Base-by-base conservation (phyloP, 768 basidiomycete genomes). In the Lentinula edodes region DNA sequence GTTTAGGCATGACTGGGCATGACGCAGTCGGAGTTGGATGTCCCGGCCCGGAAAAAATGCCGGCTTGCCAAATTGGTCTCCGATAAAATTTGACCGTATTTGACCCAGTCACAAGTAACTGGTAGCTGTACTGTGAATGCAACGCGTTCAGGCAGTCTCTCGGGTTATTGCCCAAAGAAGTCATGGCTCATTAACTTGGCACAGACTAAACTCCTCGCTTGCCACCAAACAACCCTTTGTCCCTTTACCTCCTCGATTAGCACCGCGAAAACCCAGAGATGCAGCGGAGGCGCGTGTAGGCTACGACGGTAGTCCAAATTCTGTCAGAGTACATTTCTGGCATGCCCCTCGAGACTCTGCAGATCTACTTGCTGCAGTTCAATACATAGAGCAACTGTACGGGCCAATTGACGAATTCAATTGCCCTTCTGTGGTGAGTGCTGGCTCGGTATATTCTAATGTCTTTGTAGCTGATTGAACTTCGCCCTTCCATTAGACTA, bases 1-100 rank as follows among this genome's bases (percentile, higher is more conserved):
- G 72, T 68, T 83, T 87, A 41, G 59, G 59, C 59, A 60, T 60
- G 9, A 50, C 28, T 28, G 23, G 23, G 42, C 12, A 16, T 7
- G 42, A 18, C 18, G 48, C 12, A 23, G 41, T 34, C 18, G 39
- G n/a, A 36, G n/a, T 10, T 9, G n/a, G 13, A 20, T 34, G 52
- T 39, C 1, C 7, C 38, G 7, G 38, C 28, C 28, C 28, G 28
- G 28, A 28, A 28, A 39, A 8, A 3, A 39, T 39, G 38, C 13
- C 13, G 38, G 38, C 1, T 39, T 39, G 3, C 38, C 38, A 5
- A 39, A 39, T 39, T 13, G 3, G 9, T 10, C 15, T 34, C 46
- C 16, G 41, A 32, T 4, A 16, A 20, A 36, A 3, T 18, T 20
- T 23, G 18, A 15, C 43, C 13, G 3, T 1, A 28, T 2, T 28